phyloP scores from a whole-genome alignment of 2,329 filamentous ascomycete genomes.

The Cadophora sp. region DNA sequence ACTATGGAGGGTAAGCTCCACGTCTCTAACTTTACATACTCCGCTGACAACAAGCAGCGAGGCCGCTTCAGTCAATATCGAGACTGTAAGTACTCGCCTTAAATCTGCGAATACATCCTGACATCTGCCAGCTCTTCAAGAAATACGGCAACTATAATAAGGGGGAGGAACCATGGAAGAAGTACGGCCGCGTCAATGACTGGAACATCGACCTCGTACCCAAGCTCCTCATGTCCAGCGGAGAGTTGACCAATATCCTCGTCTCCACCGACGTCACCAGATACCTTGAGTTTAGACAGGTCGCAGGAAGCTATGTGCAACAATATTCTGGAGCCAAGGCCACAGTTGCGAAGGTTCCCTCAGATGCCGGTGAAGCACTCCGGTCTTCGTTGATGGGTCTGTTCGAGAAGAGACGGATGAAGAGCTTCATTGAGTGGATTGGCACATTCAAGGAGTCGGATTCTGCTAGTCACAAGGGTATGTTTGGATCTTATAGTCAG shows the following conservation, averaged over 20 bases:
- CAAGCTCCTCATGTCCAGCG: slow-evolving; percentile 98
- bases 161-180: slow-evolving; percentile 94
- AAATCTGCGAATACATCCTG: slow-evolving; percentile 38
- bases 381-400: slow-evolving; percentile 94
- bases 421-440: slow-evolving; percentile 96
- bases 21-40: background rate
- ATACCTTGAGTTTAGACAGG: slow-evolving; percentile 92
- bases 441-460: slow-evolving; percentile 85
- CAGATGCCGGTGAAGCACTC: slow-evolving; percentile 88
- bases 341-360: slow-evolving; percentile 95
- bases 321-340: slow-evolving; percentile 83
- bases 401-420: slow-evolving; percentile 96
- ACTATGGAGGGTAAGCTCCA: slow-evolving; percentile 84
- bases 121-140: slow-evolving; percentile 80
- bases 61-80: slow-evolving; percentile 95
- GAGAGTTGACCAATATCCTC: slow-evolving; percentile 97
- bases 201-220: slow-evolving; percentile 99
- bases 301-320: slow-evolving; percentile 95
- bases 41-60: slow-evolving; percentile 64
- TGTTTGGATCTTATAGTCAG: slow-evolving; percentile 38
- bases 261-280: slow-evolving; percentile 92
- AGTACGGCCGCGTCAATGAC: slow-evolving; percentile 95
- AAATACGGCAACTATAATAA: slow-evolving; percentile 84
- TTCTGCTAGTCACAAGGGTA: slow-evolving; percentile 88
- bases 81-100: slow-evolving; percentile 68